phyloP scores from a whole-genome alignment of 495 filamentous ascomycete genomes.

The Penicillium fimorum region DNA sequence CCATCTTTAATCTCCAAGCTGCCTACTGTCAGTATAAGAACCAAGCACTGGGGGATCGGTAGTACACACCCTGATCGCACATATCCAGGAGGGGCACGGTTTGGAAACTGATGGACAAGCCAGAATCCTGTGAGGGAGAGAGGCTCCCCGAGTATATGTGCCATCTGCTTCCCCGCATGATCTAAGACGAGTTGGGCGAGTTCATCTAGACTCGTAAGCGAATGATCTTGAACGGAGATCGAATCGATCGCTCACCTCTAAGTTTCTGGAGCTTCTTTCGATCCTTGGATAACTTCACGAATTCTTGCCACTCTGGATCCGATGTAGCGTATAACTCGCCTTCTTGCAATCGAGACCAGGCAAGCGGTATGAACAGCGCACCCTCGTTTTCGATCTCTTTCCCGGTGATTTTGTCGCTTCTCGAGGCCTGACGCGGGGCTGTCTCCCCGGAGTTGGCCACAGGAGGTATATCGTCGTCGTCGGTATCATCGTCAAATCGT shows the following conservation, averaged over 20 bases:
- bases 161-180: conserved; percentile 32
- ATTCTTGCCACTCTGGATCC: conserved; percentile 72
- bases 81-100: conserved; percentile 58
- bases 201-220: conserved; percentile 43
- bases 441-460: conserved; percentile 4
- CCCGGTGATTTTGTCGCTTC: conserved; percentile 15
- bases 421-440: neutral
- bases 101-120: conserved; percentile 61
- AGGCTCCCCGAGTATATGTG: conserved; percentile 47
- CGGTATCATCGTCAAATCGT: conserved; percentile 37
- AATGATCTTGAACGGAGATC: conserved; percentile 3
- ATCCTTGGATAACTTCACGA: conserved; percentile 57
- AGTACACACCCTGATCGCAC: conserved; percentile 55
- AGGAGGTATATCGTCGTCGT: conserved; percentile 21
- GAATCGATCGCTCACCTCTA: conserved; percentile 40
- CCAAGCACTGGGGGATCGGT: too few species aligned
- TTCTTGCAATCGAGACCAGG: conserved; percentile 50
- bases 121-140: conserved; percentile 51
- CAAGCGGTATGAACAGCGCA: conserved; percentile 62
- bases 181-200: conserved; percentile 46
- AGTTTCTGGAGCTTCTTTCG: conserved; percentile 44
- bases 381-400: conserved; percentile 38
- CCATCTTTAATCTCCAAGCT: conserved; percentile 55
- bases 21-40: conserved; percentile 21
- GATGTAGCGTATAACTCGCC: conserved; percentile 54